These are phyloP conservation scores for Aspergillus glaucus DNA, from an alignment of 2,329 filamentous ascomycete genomes.

Conservation along the genomic window DNA sequence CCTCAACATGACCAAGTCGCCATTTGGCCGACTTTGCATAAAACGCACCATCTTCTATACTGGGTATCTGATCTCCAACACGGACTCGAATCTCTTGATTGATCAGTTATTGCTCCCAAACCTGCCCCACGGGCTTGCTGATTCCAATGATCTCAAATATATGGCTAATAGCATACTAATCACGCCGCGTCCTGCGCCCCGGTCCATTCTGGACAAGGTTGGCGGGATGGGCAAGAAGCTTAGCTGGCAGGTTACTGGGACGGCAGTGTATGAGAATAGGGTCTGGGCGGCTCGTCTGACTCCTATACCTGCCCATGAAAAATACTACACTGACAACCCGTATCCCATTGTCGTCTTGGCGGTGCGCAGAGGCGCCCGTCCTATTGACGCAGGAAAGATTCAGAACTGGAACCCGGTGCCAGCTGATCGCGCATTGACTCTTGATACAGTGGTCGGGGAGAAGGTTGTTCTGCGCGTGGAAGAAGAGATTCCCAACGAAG, in stretches of 20 bases:
- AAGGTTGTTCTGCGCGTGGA: conserved; percentile 80
- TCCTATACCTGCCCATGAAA: conserved; percentile 61
- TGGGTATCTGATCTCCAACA: conserved; percentile 72
- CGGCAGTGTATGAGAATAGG: conserved; percentile 67
- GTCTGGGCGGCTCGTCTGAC: conserved; percentile 81
- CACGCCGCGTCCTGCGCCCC: conserved; percentile 66
- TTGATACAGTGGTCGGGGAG: conserved; percentile 80
- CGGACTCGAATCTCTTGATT: conserved; percentile 66
- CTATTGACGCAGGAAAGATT: conserved; percentile 75
- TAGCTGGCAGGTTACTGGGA: conserved; percentile 74
- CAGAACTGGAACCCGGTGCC: conserved; percentile 74
- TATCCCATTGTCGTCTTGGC: conserved; percentile 77
- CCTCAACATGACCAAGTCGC: conserved; percentile 35
- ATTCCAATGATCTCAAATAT: conserved; percentile 64
- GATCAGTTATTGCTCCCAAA: conserved; percentile 53
- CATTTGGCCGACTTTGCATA: conserved; percentile 56
- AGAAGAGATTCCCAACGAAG: conserved; percentile 58
- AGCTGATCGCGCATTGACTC: conserved; percentile 63
- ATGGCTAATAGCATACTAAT: conserved; percentile 91
- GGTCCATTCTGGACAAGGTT: conserved; percentile 69
- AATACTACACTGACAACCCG: conserved; percentile 71
- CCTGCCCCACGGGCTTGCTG: conserved; percentile 55
- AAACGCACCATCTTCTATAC: conserved; percentile 88
- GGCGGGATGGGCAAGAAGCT: conserved; percentile 81
- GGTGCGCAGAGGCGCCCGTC: conserved; percentile 65